A percentile compares a stretch with the other conserved stretches of the same genome.
These are phyloP conservation scores for Pholiota conissans DNA, from an alignment of 768 basidiomycete genomes.

Conservation along the genomic window DNA sequence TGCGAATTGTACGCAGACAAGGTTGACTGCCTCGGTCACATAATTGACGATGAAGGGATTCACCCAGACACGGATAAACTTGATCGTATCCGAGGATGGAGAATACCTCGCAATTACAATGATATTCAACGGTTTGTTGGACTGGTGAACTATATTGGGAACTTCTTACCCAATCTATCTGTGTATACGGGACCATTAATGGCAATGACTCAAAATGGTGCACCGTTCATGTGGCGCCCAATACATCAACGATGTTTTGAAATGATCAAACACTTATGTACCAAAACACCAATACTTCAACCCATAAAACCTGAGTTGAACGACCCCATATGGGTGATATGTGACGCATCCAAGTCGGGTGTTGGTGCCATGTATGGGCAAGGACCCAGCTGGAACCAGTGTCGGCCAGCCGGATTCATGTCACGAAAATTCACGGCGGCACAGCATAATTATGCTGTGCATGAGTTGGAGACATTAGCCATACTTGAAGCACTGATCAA, in stretches of 20 bases:
- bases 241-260: slow-evolving; percentile 31
- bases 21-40: slow-evolving; percentile 36
- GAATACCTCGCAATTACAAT: slow-evolving; percentile 28
- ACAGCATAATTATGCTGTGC: slow-evolving; percentile 19
- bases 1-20: slow-evolving; percentile 7
- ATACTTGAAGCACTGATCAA: slow-evolving; percentile 35
- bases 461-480: slow-evolving; percentile 35
- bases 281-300: slow-evolving; percentile 18
- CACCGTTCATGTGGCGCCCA: slow-evolving; percentile 24
- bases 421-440: slow-evolving; percentile 34
- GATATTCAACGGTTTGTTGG: slow-evolving; percentile 41
- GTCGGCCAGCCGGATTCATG: slow-evolving; percentile 31
- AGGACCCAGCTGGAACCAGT: slow-evolving; percentile 30
- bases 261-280: slow-evolving; percentile 28
- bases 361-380: slow-evolving; percentile 29
- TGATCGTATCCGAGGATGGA: slow-evolving; percentile 30
- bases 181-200: slow-evolving; percentile 31
- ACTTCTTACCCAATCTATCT: slow-evolving; percentile 35
- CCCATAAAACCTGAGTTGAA: slow-evolving; percentile 20
- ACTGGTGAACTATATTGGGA: slow-evolving; percentile 36
- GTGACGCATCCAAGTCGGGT: slow-evolving; percentile 31
- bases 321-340: slow-evolving; percentile 27
- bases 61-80: slow-evolving; percentile 38
- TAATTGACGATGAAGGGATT: slow-evolving; percentile 37
- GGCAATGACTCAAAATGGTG: slow-evolving; percentile 24